Evolutionary conservation across 306 rosid species (phyloP).

Genomic region (Rubus parviflorus): DNA sequence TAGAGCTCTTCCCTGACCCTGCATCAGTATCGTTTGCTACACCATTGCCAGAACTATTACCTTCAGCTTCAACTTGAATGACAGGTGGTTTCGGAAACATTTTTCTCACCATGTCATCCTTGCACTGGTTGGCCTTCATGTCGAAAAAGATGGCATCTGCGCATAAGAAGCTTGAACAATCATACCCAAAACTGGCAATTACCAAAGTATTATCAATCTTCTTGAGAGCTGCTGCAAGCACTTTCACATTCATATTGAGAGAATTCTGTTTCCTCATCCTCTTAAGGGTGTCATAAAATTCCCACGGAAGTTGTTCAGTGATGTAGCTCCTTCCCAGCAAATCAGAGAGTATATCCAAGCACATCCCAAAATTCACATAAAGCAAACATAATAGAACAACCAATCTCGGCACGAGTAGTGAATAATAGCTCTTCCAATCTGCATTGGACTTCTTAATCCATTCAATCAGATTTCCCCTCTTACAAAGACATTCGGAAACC

Average conservation of each 20-base stretch:
- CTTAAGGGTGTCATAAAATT: conserved; percentile 31
- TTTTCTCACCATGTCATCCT: conserved; percentile 20
- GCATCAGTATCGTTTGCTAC: no score
- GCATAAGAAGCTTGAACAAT: conserved; percentile 13
- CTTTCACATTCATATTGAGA: conserved; percentile 14
- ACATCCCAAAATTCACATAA: conserved; percentile 35
- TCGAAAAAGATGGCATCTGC: conserved; percentile 42
- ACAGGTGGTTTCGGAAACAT: conserved; percentile 27
- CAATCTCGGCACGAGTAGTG: conserved; percentile 42
- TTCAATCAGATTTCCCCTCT: neutral
- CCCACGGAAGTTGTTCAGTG: conserved; percentile 26
- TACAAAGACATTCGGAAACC: neutral
- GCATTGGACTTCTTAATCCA: conserved; percentile 41
- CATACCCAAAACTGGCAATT: conserved; percentile 33
- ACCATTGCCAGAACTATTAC: no score
- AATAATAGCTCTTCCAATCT: conserved; percentile 13
- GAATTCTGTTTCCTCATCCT: neutral
- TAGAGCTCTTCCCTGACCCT: no score
- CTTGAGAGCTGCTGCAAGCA: conserved; percentile 50
- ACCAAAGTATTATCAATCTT: conserved; percentile 51
- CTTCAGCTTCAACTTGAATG: no score
- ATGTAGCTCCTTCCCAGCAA: conserved; percentile 30
- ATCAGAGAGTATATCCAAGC: conserved; percentile 19
- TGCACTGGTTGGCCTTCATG: conserved; percentile 22
- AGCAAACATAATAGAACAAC: conserved; percentile 44